Conservation (phyloP, 108 stramenopile genomes). For the Hondaea fermentalgiana region DNA sequence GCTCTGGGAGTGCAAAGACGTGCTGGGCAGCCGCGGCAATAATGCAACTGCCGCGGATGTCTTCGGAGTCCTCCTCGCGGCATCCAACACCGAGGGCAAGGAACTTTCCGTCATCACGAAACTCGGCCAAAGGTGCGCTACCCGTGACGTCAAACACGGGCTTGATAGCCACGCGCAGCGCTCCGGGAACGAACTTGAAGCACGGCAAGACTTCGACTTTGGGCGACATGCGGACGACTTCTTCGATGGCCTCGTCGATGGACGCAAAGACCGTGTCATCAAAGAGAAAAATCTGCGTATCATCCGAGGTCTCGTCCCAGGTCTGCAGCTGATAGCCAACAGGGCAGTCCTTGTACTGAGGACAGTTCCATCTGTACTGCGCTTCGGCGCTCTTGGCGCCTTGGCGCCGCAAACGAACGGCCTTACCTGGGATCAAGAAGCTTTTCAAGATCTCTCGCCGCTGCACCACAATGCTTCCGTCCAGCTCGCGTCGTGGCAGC, state of each 20-base stretch:
- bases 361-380: slow-evolving; percentile 8
- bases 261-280: not conserved
- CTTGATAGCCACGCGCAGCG: not conserved
- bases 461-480: not conserved
- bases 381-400: not conserved
- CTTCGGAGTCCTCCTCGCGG: not conserved
- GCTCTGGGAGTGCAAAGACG: not conserved
- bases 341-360: not conserved
- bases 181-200: not conserved
- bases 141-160: not conserved
- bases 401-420: not conserved
- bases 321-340: not conserved
- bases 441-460: not conserved
- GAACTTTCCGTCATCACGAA: not conserved
- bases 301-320: not conserved
- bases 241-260: not conserved
- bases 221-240: not conserved
- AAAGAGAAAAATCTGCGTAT: not conserved
- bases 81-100: not conserved
- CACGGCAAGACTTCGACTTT: not conserved
- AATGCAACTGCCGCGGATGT: not conserved
- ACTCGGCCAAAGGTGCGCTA: not conserved
- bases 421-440: not conserved
- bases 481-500: not conserved
- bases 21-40: not conserved